Percentiles rank a stretch among this genome's conserved stretches.
Evolutionary conservation across 2,329 filamentous ascomycete species (phyloP).

Genomic region (Curvularia sp.): DNA sequence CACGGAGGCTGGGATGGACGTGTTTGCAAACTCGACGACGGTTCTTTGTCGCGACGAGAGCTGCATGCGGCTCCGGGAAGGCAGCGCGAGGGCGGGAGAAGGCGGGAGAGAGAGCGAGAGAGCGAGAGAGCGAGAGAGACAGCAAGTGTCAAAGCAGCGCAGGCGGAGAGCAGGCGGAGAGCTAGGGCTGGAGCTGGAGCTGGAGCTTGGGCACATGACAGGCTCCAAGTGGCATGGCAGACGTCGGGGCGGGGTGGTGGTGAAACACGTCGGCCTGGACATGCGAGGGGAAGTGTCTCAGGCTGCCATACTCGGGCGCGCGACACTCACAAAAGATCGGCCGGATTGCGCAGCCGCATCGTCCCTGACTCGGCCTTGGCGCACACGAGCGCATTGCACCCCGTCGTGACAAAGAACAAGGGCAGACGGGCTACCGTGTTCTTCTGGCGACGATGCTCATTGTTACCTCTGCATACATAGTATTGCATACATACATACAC

Average conservation of each 20-base stretch:
- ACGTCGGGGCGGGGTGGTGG: slow-evolving; percentile 31
- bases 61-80: too few species aligned
- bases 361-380: slow-evolving; percentile 34
- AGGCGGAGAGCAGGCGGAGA: too few species aligned
- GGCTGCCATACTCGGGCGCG: slow-evolving; percentile 17
- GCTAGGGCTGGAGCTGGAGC: too few species aligned
- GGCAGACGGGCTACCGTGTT: not conserved
- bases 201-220: slow-evolving; percentile 12
- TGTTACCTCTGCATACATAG: too few species aligned
- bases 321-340: slow-evolving; percentile 28
- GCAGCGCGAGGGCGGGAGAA: too few species aligned
- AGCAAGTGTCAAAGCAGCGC: too few species aligned
- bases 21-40: not conserved
- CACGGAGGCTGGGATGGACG: not conserved
- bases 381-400: slow-evolving; percentile 26
- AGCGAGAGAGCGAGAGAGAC: too few species aligned
- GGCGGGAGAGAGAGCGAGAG: too few species aligned
- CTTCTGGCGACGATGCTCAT: slow-evolving; percentile 1
- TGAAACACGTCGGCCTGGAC: slow-evolving; percentile 42
- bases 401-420: slow-evolving; percentile 4
- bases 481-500: too few species aligned
- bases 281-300: slow-evolving; percentile 43
- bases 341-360: slow-evolving; percentile 26
- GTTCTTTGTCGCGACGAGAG: not conserved
- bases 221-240: slow-evolving; percentile 15